phyloP scores from a whole-genome alignment of 305 asterid species.

The Fraxinus ornus region DNA sequence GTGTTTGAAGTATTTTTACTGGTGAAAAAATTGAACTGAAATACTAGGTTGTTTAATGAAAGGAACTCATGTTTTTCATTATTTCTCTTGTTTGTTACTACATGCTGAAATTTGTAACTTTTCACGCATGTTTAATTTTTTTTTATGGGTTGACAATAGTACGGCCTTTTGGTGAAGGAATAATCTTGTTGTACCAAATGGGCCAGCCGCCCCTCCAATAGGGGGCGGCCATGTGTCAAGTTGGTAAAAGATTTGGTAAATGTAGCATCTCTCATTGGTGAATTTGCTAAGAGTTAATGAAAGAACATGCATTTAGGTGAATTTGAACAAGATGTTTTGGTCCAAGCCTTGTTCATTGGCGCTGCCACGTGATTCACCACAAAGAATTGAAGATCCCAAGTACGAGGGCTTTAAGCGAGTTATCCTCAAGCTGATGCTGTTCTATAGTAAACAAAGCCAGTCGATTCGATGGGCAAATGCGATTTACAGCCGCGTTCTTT shows the following conservation, averaged over 20 bases:
- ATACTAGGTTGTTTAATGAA: not conserved
- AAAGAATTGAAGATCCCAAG: constrained; percentile 65
- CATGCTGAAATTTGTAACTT: not conserved
- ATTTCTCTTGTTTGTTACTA: not conserved
- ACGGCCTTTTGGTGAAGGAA: constrained; percentile 22
- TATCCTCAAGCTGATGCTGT: constrained; percentile 61
- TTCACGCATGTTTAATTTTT: not conserved
- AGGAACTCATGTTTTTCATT: not conserved
- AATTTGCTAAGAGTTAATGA: constrained; percentile 20
- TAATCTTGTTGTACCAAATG: no score
- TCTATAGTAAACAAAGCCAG: constrained; percentile 87
- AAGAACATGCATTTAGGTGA: constrained; percentile 49
- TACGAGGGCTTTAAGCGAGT: constrained; percentile 60
- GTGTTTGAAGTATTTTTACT: not conserved
- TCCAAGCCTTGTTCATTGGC: constrained; percentile 85
- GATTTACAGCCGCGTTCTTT: constrained; percentile 59
- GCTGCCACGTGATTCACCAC: constrained; percentile 63
- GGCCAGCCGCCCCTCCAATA: no score
- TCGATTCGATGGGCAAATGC: constrained; percentile 84
- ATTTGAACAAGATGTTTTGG: constrained; percentile 85
- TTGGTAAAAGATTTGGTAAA: no score
- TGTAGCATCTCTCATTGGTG: constrained; percentile 21
- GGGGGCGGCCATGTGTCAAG: no score
- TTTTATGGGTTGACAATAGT: not conserved
- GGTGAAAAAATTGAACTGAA: not conserved